Base-by-base conservation (phyloP, 2,329 filamentous ascomycete species). In the Ceratocystis harringtonii region DNA sequence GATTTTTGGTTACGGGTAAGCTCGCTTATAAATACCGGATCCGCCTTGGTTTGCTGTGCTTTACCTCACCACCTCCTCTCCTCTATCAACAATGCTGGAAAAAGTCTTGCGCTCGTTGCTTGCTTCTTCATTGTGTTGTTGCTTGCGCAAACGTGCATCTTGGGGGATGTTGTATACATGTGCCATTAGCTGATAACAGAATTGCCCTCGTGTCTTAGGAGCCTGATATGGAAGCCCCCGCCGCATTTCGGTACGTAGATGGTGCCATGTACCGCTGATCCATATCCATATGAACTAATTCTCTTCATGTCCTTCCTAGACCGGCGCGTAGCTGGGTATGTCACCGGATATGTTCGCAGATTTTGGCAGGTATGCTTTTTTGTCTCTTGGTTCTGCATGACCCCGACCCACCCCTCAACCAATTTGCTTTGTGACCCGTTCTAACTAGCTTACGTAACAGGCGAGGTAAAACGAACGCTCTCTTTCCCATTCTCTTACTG, bases 221-320 rank as follows among this genome's bases (percentile, higher is more conserved):
- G 91, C 74, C 78, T 99, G 74, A 96, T 99, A 71, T 99, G 92
- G 92, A 99, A 97, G 75, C 92, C 94, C 66, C 94, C 94, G 68
- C 94, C 94, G 70, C 89, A 96, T 74, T 96, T 88, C 74, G 92
- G 92, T 96, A 86, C 36, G 55, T 96, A 86, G n/a, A 30, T 36
- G 55, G 3, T 22, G 28, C 10, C 48, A 52, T 19, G 28, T 15
- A 41, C 36, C 36, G 36, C 10, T 4, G 36, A 41, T 41, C 36
- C 12, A 41, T 41, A 41, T 41, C 36, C 12, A 41, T 12, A 12
- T 12, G 10, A 12, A 41, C 36, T 41, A 41, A 41, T 15, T 36
- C 45, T 66, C 43, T 58, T 67, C 61, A 65, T 50, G 45, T 45
- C 12, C 41, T 30, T 36, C 25, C 32, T 70, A 96, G 92, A 97